Percentiles rank a stretch among this genome's conserved stretches.
Conservation (phyloP, 345 rosid genomes). For the Zanthoxylum bungeanum region DNA sequence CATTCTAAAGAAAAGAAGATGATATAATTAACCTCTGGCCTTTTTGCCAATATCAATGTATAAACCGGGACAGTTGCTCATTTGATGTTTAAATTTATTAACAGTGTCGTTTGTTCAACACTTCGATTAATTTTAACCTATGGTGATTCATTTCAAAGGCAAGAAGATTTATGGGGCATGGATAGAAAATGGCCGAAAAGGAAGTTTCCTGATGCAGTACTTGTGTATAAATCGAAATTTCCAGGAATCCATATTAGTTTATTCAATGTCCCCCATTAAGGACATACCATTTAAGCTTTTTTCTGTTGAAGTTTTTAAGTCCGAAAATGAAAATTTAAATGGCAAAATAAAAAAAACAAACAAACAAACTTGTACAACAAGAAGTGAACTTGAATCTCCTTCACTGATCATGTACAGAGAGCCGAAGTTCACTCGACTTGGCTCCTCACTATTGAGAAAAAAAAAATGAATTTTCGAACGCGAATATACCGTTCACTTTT, state of each 20-base stretch:
- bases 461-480: too few relatives aligned
- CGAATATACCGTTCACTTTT: too few relatives aligned
- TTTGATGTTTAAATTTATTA: slow-evolving; percentile 9
- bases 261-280: background rate
- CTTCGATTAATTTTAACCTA: slow-evolving; percentile 9
- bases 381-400: background rate
- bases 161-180: slow-evolving; percentile 19
- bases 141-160: background rate
- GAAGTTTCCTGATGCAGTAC: slow-evolving; percentile 40
- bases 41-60: slow-evolving; percentile 47
- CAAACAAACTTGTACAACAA: too few relatives aligned
- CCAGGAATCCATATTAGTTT: slow-evolving; percentile 23
- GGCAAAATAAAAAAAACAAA: background rate
- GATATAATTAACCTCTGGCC: slow-evolving; percentile 36
- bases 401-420: background rate
- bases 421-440: background rate
- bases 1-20: background rate
- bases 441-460: too few relatives aligned
- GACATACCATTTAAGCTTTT: background rate
- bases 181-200: slow-evolving; percentile 22
- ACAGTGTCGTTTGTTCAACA: background rate
- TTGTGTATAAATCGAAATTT: slow-evolving; percentile 30
- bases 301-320: background rate
- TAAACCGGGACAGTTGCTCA: slow-evolving; percentile 41
- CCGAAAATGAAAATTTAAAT: background rate